phyloP scores from a whole-genome alignment of 129 eudicot species.

The Heracleum sosnowskyi region DNA sequence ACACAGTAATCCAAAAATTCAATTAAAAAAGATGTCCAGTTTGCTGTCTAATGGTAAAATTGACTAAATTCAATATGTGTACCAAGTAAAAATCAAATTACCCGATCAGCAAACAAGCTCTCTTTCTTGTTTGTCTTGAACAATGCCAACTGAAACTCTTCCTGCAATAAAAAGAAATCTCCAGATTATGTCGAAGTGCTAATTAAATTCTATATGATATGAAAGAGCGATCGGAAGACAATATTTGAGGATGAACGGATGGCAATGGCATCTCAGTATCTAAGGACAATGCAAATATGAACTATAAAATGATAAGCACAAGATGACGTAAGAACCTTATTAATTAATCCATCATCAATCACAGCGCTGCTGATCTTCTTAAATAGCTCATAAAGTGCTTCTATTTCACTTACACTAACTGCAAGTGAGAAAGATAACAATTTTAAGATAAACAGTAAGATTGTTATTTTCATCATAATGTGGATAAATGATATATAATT shows the following conservation, averaged over 20 bases:
- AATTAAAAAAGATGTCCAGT: neutral
- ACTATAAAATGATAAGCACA: neutral
- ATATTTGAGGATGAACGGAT: neutral
- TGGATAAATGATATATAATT: neutral
- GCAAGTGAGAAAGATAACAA: neutral
- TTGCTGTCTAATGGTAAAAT: neutral
- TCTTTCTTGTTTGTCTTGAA: slow-evolving; percentile 67
- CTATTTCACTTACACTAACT: neutral
- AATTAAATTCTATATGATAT: neutral
- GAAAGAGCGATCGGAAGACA: neutral
- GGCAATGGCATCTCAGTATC: neutral
- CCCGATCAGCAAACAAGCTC: slow-evolving; percentile 88
- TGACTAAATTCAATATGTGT: neutral
- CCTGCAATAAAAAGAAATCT: slow-evolving; percentile 28
- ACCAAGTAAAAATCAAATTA: slow-evolving; percentile 10
- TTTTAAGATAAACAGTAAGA: neutral
- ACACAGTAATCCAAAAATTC: neutral
- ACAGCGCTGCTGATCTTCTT: slow-evolving; percentile 89
- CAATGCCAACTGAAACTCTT: slow-evolving; percentile 81
- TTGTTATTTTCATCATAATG: neutral
- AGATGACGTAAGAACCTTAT: slow-evolving; percentile 39
- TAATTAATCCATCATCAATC: slow-evolving; percentile 77
- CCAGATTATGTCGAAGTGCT: neutral
- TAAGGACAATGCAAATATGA: neutral
- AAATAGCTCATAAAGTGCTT: slow-evolving; percentile 23